These are phyloP conservation scores for Russula abietina DNA, from an alignment of 768 basidiomycete genomes.

Conservation along the genomic window DNA sequence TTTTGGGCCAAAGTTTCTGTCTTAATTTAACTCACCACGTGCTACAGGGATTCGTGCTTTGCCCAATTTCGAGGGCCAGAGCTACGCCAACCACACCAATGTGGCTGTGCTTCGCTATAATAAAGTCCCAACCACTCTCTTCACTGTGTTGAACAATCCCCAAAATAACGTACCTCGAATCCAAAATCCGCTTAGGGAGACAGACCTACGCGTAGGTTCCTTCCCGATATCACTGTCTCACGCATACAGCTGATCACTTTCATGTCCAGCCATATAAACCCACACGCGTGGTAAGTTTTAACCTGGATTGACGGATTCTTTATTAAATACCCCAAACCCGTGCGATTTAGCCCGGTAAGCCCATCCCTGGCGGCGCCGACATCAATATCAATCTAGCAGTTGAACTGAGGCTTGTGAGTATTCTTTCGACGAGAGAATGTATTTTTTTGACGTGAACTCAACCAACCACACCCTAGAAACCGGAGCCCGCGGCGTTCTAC, in stretches of 20 bases:
- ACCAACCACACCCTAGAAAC: neutral
- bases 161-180: neutral
- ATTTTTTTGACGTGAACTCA: neutral
- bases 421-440: neutral
- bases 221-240: neutral
- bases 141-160: neutral
- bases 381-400: slow-evolving; percentile 1
- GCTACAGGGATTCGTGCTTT: slow-evolving; percentile 16
- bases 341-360: slow-evolving; percentile 9
- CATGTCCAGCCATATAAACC: slow-evolving; percentile 1
- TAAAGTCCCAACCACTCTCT: neutral
- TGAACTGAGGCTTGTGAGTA: slow-evolving; percentile 7
- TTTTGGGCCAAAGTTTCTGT: neutral
- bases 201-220: slow-evolving; percentile 14
- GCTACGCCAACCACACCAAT: slow-evolving; percentile 11
- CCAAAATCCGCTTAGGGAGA: slow-evolving; percentile 4
- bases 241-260: slow-evolving; percentile 3
- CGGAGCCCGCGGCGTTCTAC: neutral
- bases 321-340: neutral
- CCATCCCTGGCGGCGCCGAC: slow-evolving; percentile 9
- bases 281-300: slow-evolving; percentile 12
- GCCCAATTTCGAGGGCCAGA: neutral
- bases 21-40: neutral
- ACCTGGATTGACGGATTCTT: neutral
- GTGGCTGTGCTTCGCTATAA: slow-evolving; percentile 25